phyloP scores from a whole-genome alignment of 495 filamentous ascomycete species.

The Tuber umbilicatum region DNA sequence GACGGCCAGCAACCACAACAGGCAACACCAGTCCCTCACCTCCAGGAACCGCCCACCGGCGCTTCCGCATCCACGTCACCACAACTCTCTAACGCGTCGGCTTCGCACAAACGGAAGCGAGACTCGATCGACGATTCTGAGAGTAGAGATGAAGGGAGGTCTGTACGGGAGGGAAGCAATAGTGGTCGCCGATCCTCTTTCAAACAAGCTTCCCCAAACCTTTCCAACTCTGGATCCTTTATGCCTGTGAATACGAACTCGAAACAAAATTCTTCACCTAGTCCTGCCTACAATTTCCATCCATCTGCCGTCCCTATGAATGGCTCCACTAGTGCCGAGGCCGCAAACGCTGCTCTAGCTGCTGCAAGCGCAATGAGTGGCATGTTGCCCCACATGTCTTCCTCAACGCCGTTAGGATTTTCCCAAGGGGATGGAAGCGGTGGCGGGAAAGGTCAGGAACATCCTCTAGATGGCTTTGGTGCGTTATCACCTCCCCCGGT shows the following conservation, averaged over 20 bases:
- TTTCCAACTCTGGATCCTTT: slow-evolving; percentile 35
- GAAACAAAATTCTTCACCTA: slow-evolving; percentile 32
- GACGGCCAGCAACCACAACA: slow-evolving; percentile 39
- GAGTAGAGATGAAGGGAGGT: slow-evolving; percentile 38
- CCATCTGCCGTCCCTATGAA: slow-evolving; percentile 36
- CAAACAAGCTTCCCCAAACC: slow-evolving; percentile 40
- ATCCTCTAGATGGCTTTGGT: slow-evolving; percentile 36
- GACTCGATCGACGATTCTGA: slow-evolving; percentile 40
- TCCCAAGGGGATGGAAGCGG: slow-evolving; percentile 23
- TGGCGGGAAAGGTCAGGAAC: slow-evolving; percentile 31
- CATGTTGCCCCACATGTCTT: slow-evolving; percentile 37
- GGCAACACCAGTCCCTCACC: slow-evolving; percentile 36
- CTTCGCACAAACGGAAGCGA: slow-evolving; percentile 41
- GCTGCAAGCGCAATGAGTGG: slow-evolving; percentile 40
- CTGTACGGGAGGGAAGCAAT: slow-evolving; percentile 38
- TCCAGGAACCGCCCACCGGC: slow-evolving; percentile 37
- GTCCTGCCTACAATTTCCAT: slow-evolving; percentile 32
- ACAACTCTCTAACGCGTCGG: slow-evolving; percentile 33
- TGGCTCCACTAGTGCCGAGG: slow-evolving; percentile 35
- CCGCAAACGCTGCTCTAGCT: slow-evolving; percentile 35
- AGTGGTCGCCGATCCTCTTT: slow-evolving; percentile 38
- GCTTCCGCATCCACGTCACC: slow-evolving; percentile 34
- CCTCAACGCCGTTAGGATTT: slow-evolving; percentile 37
- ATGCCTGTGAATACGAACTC: slow-evolving; percentile 41
- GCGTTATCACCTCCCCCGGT: slow-evolving; percentile 35